These are phyloP conservation scores for Triticum dicoccoides DNA, from an alignment of 176 grass and related monocot genomes.

Conservation along the genomic window DNA sequence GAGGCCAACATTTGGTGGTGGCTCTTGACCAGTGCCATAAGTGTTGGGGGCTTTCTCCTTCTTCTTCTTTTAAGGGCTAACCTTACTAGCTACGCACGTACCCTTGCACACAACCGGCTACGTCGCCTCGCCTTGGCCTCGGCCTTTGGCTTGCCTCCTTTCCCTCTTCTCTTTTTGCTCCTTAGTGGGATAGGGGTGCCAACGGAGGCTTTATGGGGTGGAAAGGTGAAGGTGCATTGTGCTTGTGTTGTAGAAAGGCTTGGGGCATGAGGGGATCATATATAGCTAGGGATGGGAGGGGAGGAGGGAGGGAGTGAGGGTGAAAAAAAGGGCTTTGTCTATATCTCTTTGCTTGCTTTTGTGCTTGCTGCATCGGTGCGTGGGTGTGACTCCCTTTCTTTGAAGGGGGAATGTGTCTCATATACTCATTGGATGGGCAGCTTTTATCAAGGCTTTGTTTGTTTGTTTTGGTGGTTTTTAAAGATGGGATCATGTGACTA, in stretches of 20 bases:
- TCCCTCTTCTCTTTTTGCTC: slow-evolving; percentile 50
- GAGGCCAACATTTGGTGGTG: slow-evolving; percentile 75
- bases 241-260: slow-evolving; percentile 39
- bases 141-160: slow-evolving; percentile 18
- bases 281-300: slow-evolving; percentile 31
- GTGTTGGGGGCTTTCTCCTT: slow-evolving; percentile 27
- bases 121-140: not conserved
- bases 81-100: not conserved
- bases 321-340: slow-evolving; percentile 50
- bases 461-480: slow-evolving; percentile 44
- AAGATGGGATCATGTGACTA: slow-evolving; percentile 34
- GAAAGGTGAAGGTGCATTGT: slow-evolving; percentile 50
- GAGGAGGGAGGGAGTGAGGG: not conserved
- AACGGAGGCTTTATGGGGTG: slow-evolving; percentile 61
- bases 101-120: not conserved
- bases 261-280: slow-evolving; percentile 49
- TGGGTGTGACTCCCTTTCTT: slow-evolving; percentile 46
- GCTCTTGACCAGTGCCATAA: slow-evolving; percentile 60
- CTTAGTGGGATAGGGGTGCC: slow-evolving; percentile 71
- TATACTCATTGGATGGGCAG: slow-evolving; percentile 71
- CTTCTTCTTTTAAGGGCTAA: slow-evolving; percentile 31
- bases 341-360: slow-evolving; percentile 58
- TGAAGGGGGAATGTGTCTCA: slow-evolving; percentile 65
- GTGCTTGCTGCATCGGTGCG: slow-evolving; percentile 46
- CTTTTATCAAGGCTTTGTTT: slow-evolving; percentile 62